Base-by-base conservation (phyloP, 2,329 filamentous ascomycete species). In the Cladosporium colombiae region DNA sequence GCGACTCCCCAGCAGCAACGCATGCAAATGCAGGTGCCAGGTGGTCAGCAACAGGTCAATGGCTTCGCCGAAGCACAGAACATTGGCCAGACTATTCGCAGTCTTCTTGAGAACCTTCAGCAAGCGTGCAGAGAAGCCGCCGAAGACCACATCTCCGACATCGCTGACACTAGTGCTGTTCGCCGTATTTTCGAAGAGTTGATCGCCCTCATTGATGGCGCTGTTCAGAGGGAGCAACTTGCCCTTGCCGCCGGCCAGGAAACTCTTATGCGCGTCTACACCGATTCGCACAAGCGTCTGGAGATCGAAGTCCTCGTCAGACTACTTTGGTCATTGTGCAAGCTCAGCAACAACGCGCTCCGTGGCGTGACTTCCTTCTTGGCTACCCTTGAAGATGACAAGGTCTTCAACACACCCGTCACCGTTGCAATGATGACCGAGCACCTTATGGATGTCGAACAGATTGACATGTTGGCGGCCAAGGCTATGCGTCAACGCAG, bases 401-500 rank as follows among this genome's bases (percentile, higher is more conserved):
- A 87, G 67, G 81, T 89, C 70, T 86, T 87, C 75, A 89, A 89
- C 69, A 82, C 87, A 23, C 81, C 82, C 14, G 86, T 88, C 27
- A 87, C 86, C 44, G 81, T 87, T 60, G 83, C 85, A 59, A 80
- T 90, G 35, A 83, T 89, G 66, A 83, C 85, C 68, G 83, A 84
- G 55, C 83, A 83, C 11, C 77, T 90, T 37, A 80, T 90, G 71
- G 86, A 89, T 67, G 81, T 89, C 67, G 83, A 85, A 65, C 84
- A 82, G 40, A 76, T 85, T 21, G 84, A 85, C 69, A 83, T 86
- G 25, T 88, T 91, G 61, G 85, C 93, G 70, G 87, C 91, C 8
- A 89, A 90, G 74, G 88, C 90, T 1, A 83, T 98, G 23, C 82
- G 87, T 64, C 84, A 89, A 65, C 88, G 88, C 66, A 91, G 93